These are phyloP conservation scores for Ustilago lituana DNA, from an alignment of 1,284 basidiomycete genomes.

Conservation along the genomic window DNA sequence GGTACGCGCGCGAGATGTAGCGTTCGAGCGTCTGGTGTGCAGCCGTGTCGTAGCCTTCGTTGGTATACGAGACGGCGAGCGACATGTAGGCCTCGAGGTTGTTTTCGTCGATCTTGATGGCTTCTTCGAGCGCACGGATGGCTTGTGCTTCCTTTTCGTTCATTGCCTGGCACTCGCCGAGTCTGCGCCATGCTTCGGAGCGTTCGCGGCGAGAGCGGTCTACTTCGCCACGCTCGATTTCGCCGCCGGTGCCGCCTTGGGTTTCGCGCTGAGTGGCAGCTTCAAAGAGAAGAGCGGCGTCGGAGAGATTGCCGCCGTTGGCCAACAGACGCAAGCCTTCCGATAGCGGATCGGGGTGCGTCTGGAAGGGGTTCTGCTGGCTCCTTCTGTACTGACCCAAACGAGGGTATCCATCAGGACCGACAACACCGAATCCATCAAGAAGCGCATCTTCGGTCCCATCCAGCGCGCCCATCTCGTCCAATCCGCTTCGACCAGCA, in stretches of 20 bases:
- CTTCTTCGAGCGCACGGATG: constrained; percentile 71
- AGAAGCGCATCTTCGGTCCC: constrained; percentile 60
- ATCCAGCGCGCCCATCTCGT: constrained; percentile 60
- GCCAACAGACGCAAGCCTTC: constrained; percentile 76
- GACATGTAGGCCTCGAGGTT: constrained; percentile 71
- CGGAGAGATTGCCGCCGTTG: constrained; percentile 81
- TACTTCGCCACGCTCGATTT: constrained; percentile 76
- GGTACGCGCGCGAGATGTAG: constrained; percentile 84
- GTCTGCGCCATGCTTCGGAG: constrained; percentile 89
- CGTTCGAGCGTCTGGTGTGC: constrained; percentile 87
- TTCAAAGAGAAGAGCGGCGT: constrained; percentile 84
- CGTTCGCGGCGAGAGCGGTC: constrained; percentile 59
- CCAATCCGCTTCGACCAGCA: constrained; percentile 45
- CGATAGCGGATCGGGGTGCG: constrained; percentile 70
- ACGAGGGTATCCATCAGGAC: constrained; percentile 59
- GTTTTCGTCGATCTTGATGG: constrained; percentile 76
- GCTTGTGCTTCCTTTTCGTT: constrained; percentile 79
- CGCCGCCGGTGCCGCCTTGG: constrained; percentile 66
- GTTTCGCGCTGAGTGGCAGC: constrained; percentile 73
- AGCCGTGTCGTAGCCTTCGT: constrained; percentile 89
- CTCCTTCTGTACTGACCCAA: constrained; percentile 59
- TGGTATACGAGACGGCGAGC: constrained; percentile 95
- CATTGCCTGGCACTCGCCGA: constrained; percentile 94
- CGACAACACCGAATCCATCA: constrained; percentile 55
- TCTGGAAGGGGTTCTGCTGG: constrained; percentile 75